Evolutionary conservation across 2,329 filamentous ascomycete genomes (phyloP), one percentile per base, ranked within the genome.

Genomic region (Monilinia laxa): DNA sequence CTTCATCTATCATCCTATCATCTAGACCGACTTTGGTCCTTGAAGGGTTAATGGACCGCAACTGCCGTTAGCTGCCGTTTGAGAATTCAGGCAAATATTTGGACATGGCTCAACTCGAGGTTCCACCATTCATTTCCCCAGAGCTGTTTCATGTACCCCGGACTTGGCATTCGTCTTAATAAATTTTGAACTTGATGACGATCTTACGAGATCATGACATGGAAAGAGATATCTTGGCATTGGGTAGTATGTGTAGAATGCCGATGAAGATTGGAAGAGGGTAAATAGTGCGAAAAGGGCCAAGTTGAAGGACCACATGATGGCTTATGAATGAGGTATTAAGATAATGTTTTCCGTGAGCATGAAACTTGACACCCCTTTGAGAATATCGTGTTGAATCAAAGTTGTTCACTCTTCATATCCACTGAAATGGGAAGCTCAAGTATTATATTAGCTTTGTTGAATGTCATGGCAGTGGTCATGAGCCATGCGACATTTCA

Each of bases 401-500:
- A 7, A 54, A 38, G 3, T 40, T 65, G 11, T 51, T 18, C 7
- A 18, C 14, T 51, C 23, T 25, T 16, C 12, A 57, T 31, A 51
- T 9, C 25, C 23, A 45, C 40, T 25, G 51, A 35, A 16, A 64
- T 64, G 53, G 42, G 42, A 51, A 40, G 42, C 40, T 58, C 31
- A 4, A 49, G 35, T 20, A 62, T 40, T 16, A 18, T 49, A 23
- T 62, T 62, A 12, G 16, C 51, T 45, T 40, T 47, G 40, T 54
- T 35, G 16, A 14, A 54, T n/a, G 9, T 58, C 58, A 40, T 54
- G 14, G 31, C 55, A 20, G 23, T 28, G n/a, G 55, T 42, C 11
- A 51, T 38, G 28, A 38, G 52, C 64, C 83, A 85, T 69, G 81
- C 83, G 47, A 81, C 67, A 23, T 70, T 71, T 28, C 69, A 71